Evolutionary conservation across 2,329 filamentous ascomycete genomes (phyloP), one percentile per base, ranked within the genome.

Genomic region (Phaeophleospora eucalypticola): DNA sequence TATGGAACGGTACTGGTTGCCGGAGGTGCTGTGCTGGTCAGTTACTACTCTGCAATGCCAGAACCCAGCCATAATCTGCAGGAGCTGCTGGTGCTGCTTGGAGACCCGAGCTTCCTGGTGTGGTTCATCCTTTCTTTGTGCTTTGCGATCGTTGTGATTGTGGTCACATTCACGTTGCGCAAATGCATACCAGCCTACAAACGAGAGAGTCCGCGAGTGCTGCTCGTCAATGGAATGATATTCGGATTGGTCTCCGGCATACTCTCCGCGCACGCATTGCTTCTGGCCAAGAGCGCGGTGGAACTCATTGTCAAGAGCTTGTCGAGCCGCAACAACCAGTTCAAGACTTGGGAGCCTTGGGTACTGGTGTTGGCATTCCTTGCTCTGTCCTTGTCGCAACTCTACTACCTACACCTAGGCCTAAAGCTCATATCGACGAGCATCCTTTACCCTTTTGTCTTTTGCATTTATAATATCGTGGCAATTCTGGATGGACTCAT

Each of bases 401-500:
- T 98, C 4, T 98, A 95, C 71, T 97, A 94, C 68, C 81, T 98
- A 51, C 93, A 98, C 65, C 82, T 88, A 36, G 93, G 93, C 43
- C 78, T 98, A 53, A 95, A 95, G 69, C 78, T 98, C 43, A 89
- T 94, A 67, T 96, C 90, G 45, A 97, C 93, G 17, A 95, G 89
- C 61, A 86, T 97, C 52, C 77, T 98, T 57, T 98, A 98, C 68
- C 93, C 93, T 4, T 84, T 97, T 59, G 90, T 97, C 33, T 98
- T 98, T 70, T 98, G 93, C 76, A 82, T 97, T 55, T 98, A 97
- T 77, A 98, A 98, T 75, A 95, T 98, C 62, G 90, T 97, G 63
- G 93, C 93, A 56, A 98, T 98, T 58, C 75, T 97, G 58, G 93
- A 98, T 69, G 93, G 93, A 24, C 77, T 98, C 58, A 95, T 98